phyloP scores from a whole-genome alignment of 2,329 filamentous ascomycete genomes.

The Ophiostoma sp. region DNA sequence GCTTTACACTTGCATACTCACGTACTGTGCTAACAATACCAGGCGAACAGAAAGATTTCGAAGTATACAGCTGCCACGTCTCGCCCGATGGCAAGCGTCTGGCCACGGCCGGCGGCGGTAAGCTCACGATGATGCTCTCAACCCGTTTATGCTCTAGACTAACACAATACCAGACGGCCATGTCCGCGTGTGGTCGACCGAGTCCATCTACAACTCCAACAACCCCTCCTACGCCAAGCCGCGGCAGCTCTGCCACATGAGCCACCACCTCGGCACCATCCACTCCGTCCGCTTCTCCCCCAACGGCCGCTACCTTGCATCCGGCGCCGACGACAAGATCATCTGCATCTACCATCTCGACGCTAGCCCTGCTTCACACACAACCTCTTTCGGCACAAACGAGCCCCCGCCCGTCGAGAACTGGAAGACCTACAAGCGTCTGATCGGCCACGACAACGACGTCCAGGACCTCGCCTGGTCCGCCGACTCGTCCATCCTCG shows the following conservation, averaged over 20 bases:
- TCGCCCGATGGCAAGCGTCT: slow-evolving; percentile 89
- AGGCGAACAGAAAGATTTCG: slow-evolving; percentile 97
- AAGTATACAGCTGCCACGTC: slow-evolving; percentile 97
- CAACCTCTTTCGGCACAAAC: slow-evolving; percentile 79
- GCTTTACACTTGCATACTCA: not conserved
- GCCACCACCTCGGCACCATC: slow-evolving; percentile 95
- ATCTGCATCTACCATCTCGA: slow-evolving; percentile 95
- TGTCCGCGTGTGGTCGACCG: slow-evolving; percentile 95
- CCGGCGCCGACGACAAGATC: slow-evolving; percentile 96
- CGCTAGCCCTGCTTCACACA: slow-evolving; percentile 68
- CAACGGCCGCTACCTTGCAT: slow-evolving; percentile 91
- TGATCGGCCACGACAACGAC: slow-evolving; percentile 97
- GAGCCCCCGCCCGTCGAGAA: slow-evolving; percentile 93
- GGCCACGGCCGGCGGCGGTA: slow-evolving; percentile 88
- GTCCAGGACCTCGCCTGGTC: slow-evolving; percentile 98
- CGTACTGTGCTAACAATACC: not conserved
- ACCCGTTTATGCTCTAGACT: slow-evolving; percentile 8
- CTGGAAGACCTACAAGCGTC: slow-evolving; percentile 88
- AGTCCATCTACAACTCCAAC: slow-evolving; percentile 78
- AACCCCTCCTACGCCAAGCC: slow-evolving; percentile 68
- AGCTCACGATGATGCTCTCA: slow-evolving; percentile 31
- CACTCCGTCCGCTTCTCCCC: slow-evolving; percentile 95
- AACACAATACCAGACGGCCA: slow-evolving; percentile 68
- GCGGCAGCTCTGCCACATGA: slow-evolving; percentile 94
- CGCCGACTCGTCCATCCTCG: slow-evolving; percentile 87